phyloP scores from a whole-genome alignment of 805 yeast species.

The Komagataella populi region DNA sequence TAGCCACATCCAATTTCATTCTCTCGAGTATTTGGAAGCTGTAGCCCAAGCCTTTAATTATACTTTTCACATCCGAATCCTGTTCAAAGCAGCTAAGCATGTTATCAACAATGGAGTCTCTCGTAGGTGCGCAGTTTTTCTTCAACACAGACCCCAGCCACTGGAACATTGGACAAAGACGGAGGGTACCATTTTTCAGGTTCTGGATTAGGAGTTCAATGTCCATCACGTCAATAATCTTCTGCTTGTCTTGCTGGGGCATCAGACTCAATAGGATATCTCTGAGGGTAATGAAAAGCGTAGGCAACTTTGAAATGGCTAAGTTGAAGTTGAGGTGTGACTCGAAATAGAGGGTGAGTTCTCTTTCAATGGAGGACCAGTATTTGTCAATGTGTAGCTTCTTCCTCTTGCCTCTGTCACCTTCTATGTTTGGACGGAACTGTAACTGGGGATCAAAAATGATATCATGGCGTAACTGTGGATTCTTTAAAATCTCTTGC shows the following conservation, averaged over 20 bases:
- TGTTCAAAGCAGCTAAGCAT: slow-evolving; percentile 50
- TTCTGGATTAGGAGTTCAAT: slow-evolving; percentile 68
- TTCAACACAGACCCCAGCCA: slow-evolving; percentile 74
- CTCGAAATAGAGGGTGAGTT: slow-evolving; percentile 13
- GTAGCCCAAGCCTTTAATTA: slow-evolving; percentile 45
- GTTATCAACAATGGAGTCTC: slow-evolving; percentile 80
- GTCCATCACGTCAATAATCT: slow-evolving; percentile 63
- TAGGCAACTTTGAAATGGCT: slow-evolving; percentile 37
- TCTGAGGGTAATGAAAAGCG: slow-evolving; percentile 63
- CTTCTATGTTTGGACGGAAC: slow-evolving; percentile 83
- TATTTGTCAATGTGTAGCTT: slow-evolving; percentile 64
- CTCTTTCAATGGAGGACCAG: slow-evolving; percentile 67
- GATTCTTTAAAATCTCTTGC: slow-evolving; percentile 80
- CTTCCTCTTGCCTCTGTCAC: slow-evolving; percentile 79
- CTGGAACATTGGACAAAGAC: slow-evolving; percentile 52
- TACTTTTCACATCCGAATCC: neutral
- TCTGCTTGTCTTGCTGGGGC: slow-evolving; percentile 60
- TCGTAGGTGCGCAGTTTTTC: slow-evolving; percentile 91
- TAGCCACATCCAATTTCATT: slow-evolving; percentile 91
- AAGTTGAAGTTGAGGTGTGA: slow-evolving; percentile 10
- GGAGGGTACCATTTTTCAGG: slow-evolving; percentile 53
- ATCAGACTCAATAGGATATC: slow-evolving; percentile 64
- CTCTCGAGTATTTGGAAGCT: slow-evolving; percentile 80
- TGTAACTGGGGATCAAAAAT: slow-evolving; percentile 85
- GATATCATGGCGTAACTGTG: slow-evolving; percentile 87